Conservation (phyloP, 768 basidiomycete genomes). For the Scleroderma bovista region DNA sequence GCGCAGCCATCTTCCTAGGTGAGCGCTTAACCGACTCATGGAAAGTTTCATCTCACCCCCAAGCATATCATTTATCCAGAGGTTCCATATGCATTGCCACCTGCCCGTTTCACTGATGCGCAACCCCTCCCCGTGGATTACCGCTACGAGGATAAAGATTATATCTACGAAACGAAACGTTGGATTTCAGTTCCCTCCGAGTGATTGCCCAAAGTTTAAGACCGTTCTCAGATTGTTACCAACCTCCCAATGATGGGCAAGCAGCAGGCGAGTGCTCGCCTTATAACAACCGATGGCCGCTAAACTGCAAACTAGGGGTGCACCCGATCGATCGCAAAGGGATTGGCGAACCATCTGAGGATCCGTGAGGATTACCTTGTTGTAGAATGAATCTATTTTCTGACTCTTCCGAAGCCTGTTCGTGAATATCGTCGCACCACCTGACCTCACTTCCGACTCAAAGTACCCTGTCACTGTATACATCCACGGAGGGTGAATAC, state of each 20-base stretch:
- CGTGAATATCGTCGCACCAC: slow-evolving; percentile 58
- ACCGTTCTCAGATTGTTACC: slow-evolving; percentile 43
- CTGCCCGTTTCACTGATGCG: slow-evolving; percentile 60
- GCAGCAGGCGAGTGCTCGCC: slow-evolving; percentile 36
- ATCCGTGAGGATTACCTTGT: slow-evolving; percentile 40
- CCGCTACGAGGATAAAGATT: slow-evolving; percentile 55
- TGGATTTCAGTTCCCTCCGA: slow-evolving; percentile 15
- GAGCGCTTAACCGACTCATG: slow-evolving; percentile 5
- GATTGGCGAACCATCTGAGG: slow-evolving; percentile 61
- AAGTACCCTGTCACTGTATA: slow-evolving; percentile 66
- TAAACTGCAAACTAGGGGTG: slow-evolving; percentile 29
- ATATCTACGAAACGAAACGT: slow-evolving; percentile 55
- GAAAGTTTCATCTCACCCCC: too few relatives aligned
- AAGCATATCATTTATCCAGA: too few relatives aligned
- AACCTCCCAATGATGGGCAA: slow-evolving; percentile 64
- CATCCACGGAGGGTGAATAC: slow-evolving; percentile 66
- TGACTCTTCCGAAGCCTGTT: slow-evolving; percentile 41
- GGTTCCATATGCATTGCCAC: slow-evolving; percentile 67
- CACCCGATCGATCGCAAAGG: slow-evolving; percentile 59
- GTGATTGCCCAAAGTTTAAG: background rate
- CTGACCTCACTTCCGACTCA: slow-evolving; percentile 34
- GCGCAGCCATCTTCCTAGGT: slow-evolving; percentile 64
- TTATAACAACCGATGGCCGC: background rate
- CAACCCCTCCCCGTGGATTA: slow-evolving; percentile 47
- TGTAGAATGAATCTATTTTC: background rate